These are phyloP conservation scores for Camelina neglecta DNA, from an alignment of 345 rosid species.

Conservation along the genomic window DNA sequence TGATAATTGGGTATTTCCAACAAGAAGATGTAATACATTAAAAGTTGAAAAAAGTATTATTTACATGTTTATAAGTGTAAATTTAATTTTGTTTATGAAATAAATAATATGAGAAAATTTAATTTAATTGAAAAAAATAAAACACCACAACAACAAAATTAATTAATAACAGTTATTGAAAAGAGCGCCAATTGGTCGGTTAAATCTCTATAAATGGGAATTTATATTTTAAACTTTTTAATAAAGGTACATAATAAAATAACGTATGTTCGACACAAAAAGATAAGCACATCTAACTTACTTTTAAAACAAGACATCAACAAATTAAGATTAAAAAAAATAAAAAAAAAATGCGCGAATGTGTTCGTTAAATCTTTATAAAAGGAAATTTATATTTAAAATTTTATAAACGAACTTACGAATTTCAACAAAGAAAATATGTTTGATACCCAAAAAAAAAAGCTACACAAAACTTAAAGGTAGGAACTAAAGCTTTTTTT, in stretches of 20 bases:
- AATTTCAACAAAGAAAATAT: background rate
- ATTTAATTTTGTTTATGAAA: background rate
- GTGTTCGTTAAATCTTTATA: background rate
- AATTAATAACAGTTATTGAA: too few species aligned
- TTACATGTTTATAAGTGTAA: background rate
- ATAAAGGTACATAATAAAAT: too few species aligned
- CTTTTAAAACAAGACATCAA: too few species aligned
- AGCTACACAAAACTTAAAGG: too few species aligned
- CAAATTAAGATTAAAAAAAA: too few species aligned
- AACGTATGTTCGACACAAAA: too few species aligned
- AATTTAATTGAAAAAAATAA: background rate
- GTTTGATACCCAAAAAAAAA: background rate
- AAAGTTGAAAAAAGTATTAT: background rate
- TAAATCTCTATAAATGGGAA: too few species aligned
- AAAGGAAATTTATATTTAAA: too few species aligned
- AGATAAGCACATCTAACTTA: too few species aligned
- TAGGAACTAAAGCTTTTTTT: too few species aligned
- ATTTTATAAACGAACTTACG: background rate
- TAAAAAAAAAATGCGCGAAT: background rate
- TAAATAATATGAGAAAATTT: background rate
- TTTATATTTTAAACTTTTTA: too few species aligned
- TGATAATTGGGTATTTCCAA: background rate
- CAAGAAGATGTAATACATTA: background rate
- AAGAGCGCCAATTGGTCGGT: too few species aligned
- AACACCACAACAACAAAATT: background rate